Evolutionary conservation across 371 early-diverging fungal genomes (phyloP), one percentile per base, ranked within the genome.

Genomic region (Dichotomocladium elegans): DNA sequence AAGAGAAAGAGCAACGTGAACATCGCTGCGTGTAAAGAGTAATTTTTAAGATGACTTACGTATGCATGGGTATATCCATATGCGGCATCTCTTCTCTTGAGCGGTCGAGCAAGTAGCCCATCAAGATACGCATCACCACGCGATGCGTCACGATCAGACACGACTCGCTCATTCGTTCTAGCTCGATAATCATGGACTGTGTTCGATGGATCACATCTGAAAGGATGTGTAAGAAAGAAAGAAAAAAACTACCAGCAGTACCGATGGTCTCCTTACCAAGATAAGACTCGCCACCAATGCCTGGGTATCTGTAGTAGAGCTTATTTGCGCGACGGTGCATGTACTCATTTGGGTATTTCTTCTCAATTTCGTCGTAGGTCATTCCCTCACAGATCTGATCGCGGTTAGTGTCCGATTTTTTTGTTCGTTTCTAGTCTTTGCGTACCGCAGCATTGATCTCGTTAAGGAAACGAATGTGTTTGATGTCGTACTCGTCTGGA

Each of bases 301-400:
- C 92, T n/a, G 91, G 90, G 61, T 92, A 93, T 26, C 93, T 71
- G 53, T 89, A 91, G 53, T 81, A 74, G n/a, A 93, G 69, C 64
- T 93, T 92, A 60, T 87, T 83, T n/a, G 69, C 63, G 51, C 74
- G 68, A 26, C 92, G 77, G 33, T 80, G 82, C 25, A 68, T 50
- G 53, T 74, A 88, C 45, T 90, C 89, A 8, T 75, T 67, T 2
- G 91, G 91, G 49, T 83, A 83, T 28, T 60, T 53, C 48, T 62
- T 17, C 54, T 87, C 74, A 48, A 92, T 90, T 47, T 92, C 86
- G 9, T 66, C 73, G 48, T 82, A 82, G 0, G 85, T 74, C 70
- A 85, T 68, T 7, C 73, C 77, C 45, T 77, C 80, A 37, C 68
- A 52, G 14, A 51, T 50, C 76, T 73, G 61, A 26, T 15, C 5